Conservation (phyloP, 495 filamentous ascomycete genomes). For the Aspergillus homomorphus region DNA sequence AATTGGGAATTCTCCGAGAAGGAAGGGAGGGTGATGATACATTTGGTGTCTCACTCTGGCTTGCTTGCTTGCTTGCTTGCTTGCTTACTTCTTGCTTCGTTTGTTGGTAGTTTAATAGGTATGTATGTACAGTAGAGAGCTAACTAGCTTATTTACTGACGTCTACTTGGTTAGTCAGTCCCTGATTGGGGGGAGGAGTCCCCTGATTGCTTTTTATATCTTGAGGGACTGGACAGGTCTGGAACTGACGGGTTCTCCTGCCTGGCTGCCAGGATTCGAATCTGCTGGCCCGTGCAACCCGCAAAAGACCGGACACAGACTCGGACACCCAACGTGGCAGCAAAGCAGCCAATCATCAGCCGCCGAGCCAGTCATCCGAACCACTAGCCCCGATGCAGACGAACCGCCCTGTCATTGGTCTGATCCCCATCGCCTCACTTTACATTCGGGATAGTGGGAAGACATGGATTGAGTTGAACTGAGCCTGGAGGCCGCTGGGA, state of each 20-base stretch:
- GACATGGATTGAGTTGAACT: slow-evolving; percentile 3
- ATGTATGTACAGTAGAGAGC: no score
- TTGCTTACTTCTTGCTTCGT: no score
- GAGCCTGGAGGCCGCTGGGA: no score
- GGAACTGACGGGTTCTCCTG: no score
- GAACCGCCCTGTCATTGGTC: slow-evolving; percentile 11
- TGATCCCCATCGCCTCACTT: slow-evolving; percentile 18
- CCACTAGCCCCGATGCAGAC: slow-evolving; percentile 13
- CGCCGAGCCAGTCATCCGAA: slow-evolving; percentile 11
- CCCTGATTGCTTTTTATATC: neutral
- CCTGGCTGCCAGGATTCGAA: no score
- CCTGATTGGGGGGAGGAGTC: no score
- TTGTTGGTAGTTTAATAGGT: no score
- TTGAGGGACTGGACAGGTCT: neutral
- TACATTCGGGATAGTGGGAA: neutral
- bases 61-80: no score
- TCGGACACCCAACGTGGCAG: slow-evolving; percentile 16
- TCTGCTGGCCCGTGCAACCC: neutral
- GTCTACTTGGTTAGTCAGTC: no score
- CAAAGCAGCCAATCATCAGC: slow-evolving; percentile 17
- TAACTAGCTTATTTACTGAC: no score
- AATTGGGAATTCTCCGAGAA: slow-evolving; percentile 8
- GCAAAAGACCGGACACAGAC: neutral
- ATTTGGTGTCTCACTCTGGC: neutral
- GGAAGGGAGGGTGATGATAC: neutral